Conservation (phyloP, 2,329 filamentous ascomycete species). For the Acarospora socialis region DNA sequence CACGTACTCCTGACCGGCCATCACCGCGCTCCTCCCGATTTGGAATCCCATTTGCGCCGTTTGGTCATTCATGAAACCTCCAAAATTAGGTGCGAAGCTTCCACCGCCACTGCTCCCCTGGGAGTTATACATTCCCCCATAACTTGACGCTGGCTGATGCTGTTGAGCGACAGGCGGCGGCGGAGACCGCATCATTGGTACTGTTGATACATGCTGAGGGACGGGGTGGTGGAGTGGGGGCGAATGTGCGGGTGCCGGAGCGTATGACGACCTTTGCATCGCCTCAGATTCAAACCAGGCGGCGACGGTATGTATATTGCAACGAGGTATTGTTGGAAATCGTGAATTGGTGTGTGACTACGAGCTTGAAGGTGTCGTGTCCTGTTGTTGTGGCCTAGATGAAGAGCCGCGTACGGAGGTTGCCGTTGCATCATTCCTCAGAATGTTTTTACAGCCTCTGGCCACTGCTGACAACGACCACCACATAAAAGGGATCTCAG, state of each 20-base stretch:
- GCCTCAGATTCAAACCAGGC: no score
- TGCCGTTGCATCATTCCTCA: slow-evolving; percentile 1
- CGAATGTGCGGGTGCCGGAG: slow-evolving; percentile 59
- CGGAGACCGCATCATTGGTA: slow-evolving; percentile 90
- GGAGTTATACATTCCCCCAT: slow-evolving; percentile 34
- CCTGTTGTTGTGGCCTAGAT: no score
- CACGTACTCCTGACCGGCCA: slow-evolving; percentile 83
- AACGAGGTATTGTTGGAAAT: no score
- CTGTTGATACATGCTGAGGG: slow-evolving; percentile 94
- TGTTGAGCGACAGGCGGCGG: slow-evolving; percentile 65
- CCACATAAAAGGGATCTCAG: slow-evolving; percentile 3
- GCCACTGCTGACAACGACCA: slow-evolving; percentile 1
- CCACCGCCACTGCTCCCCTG: slow-evolving; percentile 27
- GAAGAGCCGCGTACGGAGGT: no score
- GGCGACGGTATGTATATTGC: no score
- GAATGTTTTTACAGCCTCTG: not conserved
- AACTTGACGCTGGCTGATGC: slow-evolving; percentile 42
- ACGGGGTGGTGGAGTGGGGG: slow-evolving; percentile 94
- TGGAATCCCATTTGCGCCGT: slow-evolving; percentile 91
- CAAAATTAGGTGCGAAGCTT: slow-evolving; percentile 48
- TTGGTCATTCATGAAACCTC: slow-evolving; percentile 89
- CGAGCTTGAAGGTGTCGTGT: no score
- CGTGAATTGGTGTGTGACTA: no score
- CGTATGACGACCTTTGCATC: slow-evolving; percentile 81
- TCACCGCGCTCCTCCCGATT: slow-evolving; percentile 81